Percentiles rank a stretch among this genome's conserved stretches.
Evolutionary conservation across 495 filamentous ascomycete species (phyloP).

Genomic region (Thozetella sp.): DNA sequence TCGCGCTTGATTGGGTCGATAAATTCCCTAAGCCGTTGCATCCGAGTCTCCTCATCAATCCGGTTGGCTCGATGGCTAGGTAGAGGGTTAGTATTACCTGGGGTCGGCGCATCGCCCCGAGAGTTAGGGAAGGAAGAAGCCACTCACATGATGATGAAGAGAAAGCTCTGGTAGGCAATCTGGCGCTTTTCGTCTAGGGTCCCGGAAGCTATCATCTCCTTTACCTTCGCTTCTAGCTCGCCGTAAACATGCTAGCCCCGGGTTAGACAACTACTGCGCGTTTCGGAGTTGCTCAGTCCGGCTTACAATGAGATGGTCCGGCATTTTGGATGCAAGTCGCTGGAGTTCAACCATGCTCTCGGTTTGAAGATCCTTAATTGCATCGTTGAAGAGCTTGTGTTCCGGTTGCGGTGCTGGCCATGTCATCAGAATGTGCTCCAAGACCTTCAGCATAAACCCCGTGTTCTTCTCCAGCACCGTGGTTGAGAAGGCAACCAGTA

Average conservation of each 20-base stretch:
- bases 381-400: conserved; percentile 77
- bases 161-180: conserved; percentile 68
- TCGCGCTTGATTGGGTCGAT: conserved; percentile 75
- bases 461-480: conserved; percentile 77
- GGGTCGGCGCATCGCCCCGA: neutral
- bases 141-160: conserved; percentile 87
- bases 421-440: conserved; percentile 88
- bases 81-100: conserved; percentile 14
- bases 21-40: conserved; percentile 69
- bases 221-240: conserved; percentile 79
- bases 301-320: conserved; percentile 78
- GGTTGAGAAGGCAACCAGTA: conserved; percentile 83
- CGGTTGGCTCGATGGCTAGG: conserved; percentile 75
- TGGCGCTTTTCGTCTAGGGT: conserved; percentile 74
- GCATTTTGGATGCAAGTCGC: conserved; percentile 84
- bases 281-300: neutral
- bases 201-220: conserved; percentile 73
- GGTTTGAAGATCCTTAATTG: conserved; percentile 84
- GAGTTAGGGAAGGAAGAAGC: neutral
- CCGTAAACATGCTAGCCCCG: conserved; percentile 71
- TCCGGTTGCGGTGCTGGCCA: conserved; percentile 68
- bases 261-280: conserved; percentile 9
- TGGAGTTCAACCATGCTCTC: conserved; percentile 86
- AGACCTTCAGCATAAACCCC: conserved; percentile 79
- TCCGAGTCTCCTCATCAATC: conserved; percentile 65